Percentiles rank a stretch among this genome's conserved stretches.
These are phyloP conservation scores for Capsicum chinense DNA, from an alignment of 257 asterid genomes.

Conservation along the genomic window DNA sequence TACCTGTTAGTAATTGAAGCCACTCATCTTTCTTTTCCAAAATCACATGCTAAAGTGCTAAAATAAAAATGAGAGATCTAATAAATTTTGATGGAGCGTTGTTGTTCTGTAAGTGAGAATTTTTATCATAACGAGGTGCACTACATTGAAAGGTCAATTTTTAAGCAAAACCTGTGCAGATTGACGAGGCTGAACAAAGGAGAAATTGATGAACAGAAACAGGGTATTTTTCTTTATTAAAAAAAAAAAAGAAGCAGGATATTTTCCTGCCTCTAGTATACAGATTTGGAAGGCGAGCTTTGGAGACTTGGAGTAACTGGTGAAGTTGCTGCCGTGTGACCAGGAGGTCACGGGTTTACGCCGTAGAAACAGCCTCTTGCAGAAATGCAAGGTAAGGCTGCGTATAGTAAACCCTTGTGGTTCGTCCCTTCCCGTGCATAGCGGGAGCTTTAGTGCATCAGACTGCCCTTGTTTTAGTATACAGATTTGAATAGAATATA, in stretches of 20 bases:
- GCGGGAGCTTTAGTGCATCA: no score
- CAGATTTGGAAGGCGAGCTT: no score
- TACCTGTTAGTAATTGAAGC: conserved; percentile 21
- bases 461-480: no score
- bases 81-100: conserved; percentile 14
- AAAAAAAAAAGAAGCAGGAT: not conserved
- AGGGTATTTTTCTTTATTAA: no score
- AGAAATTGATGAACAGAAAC: not conserved
- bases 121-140: not conserved
- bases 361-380: no score
- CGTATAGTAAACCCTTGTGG: no score
- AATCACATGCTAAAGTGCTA: not conserved
- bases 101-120: not conserved
- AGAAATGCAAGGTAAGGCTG: no score
- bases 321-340: no score
- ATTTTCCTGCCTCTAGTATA: conserved; percentile 10
- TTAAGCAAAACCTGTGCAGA: not conserved
- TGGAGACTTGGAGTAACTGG: no score
- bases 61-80: conserved; percentile 11
- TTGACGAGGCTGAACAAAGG: conserved; percentile 11
- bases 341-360: no score
- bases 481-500: not conserved
- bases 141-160: not conserved
- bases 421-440: no score
- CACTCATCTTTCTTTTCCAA: not conserved